Evolutionary conservation across 345 rosid genomes (phyloP).

Genomic region (Eutrema japonicum): DNA sequence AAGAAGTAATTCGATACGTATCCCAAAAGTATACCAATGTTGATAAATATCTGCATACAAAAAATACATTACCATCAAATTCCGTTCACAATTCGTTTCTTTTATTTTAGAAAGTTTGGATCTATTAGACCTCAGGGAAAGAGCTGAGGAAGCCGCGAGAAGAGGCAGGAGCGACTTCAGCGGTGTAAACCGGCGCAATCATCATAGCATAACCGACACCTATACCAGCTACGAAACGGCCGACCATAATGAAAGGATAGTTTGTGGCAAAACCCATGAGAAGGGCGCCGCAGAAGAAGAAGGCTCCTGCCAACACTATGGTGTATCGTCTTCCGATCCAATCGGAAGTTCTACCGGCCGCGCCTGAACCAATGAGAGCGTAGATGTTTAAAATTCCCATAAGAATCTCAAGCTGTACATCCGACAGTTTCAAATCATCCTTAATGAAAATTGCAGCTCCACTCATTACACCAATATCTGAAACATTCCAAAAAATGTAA

Average conservation of each 20-base stretch:
- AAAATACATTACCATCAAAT: background rate
- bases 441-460: slow-evolving; percentile 43
- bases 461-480: slow-evolving; percentile 48
- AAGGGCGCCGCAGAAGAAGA: slow-evolving; percentile 62
- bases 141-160: slow-evolving; percentile 69
- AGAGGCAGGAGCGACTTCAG: slow-evolving; percentile 66
- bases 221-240: slow-evolving; percentile 69
- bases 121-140: slow-evolving; percentile 62
- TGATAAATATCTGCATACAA: slow-evolving; percentile 53
- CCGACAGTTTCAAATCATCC: slow-evolving; percentile 31
- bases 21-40: slow-evolving; percentile 65
- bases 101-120: slow-evolving; percentile 43
- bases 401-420: slow-evolving; percentile 55
- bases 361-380: slow-evolving; percentile 62
- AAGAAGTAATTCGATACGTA: slow-evolving; percentile 62
- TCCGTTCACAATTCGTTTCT: background rate
- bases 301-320: slow-evolving; percentile 60
- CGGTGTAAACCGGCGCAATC: slow-evolving; percentile 66
- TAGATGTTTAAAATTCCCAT: slow-evolving; percentile 65
- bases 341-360: slow-evolving; percentile 68
- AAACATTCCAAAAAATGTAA: slow-evolving; percentile 22
- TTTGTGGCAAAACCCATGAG: slow-evolving; percentile 74
- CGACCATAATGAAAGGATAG: slow-evolving; percentile 56
- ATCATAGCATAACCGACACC: slow-evolving; percentile 74
- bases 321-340: slow-evolving; percentile 71